Percentiles rank a stretch among this genome's conserved stretches.
Evolutionary conservation across 2,329 filamentous ascomycete species (phyloP).

Genomic region (Fusarium protoensiforme): DNA sequence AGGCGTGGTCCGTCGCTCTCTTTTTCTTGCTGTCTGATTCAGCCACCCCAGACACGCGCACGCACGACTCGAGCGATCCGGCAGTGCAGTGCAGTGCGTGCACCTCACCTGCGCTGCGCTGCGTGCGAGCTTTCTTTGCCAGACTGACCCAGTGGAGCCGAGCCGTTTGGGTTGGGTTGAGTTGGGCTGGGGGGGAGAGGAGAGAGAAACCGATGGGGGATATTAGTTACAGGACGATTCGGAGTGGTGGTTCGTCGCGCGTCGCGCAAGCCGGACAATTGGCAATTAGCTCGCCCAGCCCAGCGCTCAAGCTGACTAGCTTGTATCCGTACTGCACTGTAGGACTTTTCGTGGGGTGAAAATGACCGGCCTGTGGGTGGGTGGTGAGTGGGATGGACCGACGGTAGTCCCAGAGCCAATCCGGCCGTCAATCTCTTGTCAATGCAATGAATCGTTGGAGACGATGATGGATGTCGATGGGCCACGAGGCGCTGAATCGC

Average conservation of each 20-base stretch:
- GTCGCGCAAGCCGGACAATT: slow-evolving; percentile 7
- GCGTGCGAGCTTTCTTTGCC: slow-evolving; percentile 18
- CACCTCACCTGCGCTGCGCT: background rate
- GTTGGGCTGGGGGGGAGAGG: slow-evolving; percentile 13
- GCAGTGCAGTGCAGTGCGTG: slow-evolving; percentile 12
- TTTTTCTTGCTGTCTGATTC: slow-evolving; percentile 34
- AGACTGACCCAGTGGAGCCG: slow-evolving; percentile 28
- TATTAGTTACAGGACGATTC: slow-evolving; percentile 14
- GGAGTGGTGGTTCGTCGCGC: slow-evolving; percentile 18
- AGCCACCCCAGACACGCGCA: slow-evolving; percentile 38
- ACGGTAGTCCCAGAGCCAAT: background rate
- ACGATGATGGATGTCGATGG: background rate
- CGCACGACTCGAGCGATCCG: slow-evolving; percentile 34
- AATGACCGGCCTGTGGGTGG: background rate
- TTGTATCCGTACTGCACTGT: background rate
- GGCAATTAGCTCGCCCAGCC: background rate
- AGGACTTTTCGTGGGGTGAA: slow-evolving; percentile 4
- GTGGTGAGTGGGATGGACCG: background rate
- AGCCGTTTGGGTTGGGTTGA: slow-evolving; percentile 28
- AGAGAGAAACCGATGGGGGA: slow-evolving; percentile 7
- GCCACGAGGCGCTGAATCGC: slow-evolving; percentile 27
- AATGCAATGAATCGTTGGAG: slow-evolving; percentile 17
- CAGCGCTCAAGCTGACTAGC: background rate
- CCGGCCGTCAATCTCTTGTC: slow-evolving; percentile 6
- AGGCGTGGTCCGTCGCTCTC: slow-evolving; percentile 27